These are phyloP conservation scores for Dioscorea alata DNA, from an alignment of 106 monocot genomes.

Conservation along the genomic window DNA sequence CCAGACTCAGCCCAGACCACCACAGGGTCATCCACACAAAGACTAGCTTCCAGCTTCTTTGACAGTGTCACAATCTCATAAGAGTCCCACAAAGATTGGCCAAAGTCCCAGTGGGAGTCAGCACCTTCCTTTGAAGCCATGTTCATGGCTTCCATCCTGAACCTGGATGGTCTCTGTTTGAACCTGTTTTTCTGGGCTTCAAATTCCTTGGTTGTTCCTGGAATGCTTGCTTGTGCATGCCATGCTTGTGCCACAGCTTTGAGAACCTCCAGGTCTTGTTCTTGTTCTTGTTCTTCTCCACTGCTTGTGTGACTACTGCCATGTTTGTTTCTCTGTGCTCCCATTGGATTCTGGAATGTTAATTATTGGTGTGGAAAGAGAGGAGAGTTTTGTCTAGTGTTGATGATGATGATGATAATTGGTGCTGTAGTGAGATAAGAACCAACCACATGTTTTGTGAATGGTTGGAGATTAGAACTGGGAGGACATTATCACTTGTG, in stretches of 20 bases:
- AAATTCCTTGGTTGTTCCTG: constrained; percentile 24
- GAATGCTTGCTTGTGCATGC: constrained; percentile 44
- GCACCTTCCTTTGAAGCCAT: constrained; percentile 1
- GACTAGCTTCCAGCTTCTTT: constrained; percentile 42
- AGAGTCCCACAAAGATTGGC: constrained; percentile 51
- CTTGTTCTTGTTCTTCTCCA: not conserved
- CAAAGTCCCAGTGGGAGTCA: constrained; percentile 42
- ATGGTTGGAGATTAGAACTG: no score
- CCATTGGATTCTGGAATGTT: no score
- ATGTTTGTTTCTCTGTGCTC: no score
- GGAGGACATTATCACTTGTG: no score
- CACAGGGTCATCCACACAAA: constrained; percentile 15
- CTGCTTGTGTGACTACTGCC: no score
- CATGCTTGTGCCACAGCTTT: constrained; percentile 70
- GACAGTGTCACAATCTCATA: constrained; percentile 66
- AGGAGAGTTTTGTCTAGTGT: no score
- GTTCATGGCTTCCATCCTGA: constrained; percentile 34
- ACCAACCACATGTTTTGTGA: no score
- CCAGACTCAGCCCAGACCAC: not conserved
- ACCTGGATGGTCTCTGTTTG: constrained; percentile 28
- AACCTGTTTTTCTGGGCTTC: constrained; percentile 14
- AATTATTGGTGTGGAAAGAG: no score
- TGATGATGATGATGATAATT: no score
- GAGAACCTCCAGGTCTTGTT: constrained; percentile 37
- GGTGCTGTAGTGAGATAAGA: no score